Conservation (phyloP, 148 eudicot genomes). For the Vaccinium vitisidaea region DNA sequence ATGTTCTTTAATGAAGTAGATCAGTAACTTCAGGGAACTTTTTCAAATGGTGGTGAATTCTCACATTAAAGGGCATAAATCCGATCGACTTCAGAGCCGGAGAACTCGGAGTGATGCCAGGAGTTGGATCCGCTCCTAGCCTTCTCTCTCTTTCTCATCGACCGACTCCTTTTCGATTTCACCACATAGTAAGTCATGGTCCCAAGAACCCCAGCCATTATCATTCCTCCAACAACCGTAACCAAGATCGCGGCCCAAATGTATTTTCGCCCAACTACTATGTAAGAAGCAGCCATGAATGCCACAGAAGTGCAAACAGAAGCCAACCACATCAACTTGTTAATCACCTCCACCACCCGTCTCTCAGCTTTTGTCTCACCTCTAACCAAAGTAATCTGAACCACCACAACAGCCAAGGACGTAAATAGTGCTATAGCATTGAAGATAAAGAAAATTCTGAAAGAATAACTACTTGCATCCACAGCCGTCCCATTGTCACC, state of each 20-base stretch:
- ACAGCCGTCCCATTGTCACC: conserved; percentile 46
- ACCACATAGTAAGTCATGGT: conserved; percentile 78
- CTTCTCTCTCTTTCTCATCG: conserved; percentile 50
- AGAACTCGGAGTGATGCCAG: conserved; percentile 56
- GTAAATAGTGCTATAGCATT: conserved; percentile 80
- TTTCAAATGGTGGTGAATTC: neutral
- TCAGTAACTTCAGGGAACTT: neutral
- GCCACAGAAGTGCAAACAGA: conserved; percentile 79
- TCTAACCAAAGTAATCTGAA: conserved; percentile 76
- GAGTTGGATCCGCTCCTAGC: conserved; percentile 65
- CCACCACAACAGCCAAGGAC: conserved; percentile 83
- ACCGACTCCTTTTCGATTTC: conserved; percentile 52
- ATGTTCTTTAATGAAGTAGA: neutral
- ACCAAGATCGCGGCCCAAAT: conserved; percentile 67
- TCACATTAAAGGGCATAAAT: conserved; percentile 62
- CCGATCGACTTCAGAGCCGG: conserved; percentile 62
- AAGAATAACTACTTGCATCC: conserved; percentile 42
- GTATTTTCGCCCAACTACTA: conserved; percentile 56
- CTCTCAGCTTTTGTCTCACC: conserved; percentile 79
- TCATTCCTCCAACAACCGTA: conserved; percentile 62
- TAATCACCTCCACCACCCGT: conserved; percentile 63
- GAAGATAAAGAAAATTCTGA: conserved; percentile 72
- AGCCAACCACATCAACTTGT: conserved; percentile 90
- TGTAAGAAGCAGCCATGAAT: conserved; percentile 79
- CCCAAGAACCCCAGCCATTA: conserved; percentile 76